Evolutionary conservation across 108 stramenopile species (phyloP).

Genomic region (Tribonema minus): DNA sequence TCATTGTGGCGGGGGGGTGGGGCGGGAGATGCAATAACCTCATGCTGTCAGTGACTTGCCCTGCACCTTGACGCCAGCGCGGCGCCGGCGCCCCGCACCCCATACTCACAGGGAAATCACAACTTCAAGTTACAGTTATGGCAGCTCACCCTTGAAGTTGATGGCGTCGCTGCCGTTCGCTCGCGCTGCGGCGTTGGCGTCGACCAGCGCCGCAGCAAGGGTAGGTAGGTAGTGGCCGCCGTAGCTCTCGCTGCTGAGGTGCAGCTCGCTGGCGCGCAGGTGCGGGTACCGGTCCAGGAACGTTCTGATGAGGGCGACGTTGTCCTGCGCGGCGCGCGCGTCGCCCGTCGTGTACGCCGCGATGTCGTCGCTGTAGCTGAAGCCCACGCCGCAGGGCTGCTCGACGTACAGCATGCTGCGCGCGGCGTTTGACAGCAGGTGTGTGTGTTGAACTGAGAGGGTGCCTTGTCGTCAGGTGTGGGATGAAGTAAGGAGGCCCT

Average conservation of each 20-base stretch:
- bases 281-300: slow-evolving; percentile 48
- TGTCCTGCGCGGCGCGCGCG: slow-evolving; percentile 24
- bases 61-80: too few species aligned
- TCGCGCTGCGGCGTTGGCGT: neutral
- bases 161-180: neutral
- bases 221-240: slow-evolving; percentile 95
- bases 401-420: slow-evolving; percentile 87
- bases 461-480: too few species aligned
- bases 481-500: too few species aligned
- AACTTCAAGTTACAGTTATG: too few species aligned
- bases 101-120: too few species aligned
- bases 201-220: slow-evolving; percentile 52
- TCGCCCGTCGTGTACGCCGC: slow-evolving; percentile 9
- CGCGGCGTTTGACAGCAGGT: too few species aligned
- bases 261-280: slow-evolving; percentile 59
- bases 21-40: too few species aligned
- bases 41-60: too few species aligned
- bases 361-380: slow-evolving; percentile 73
- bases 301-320: slow-evolving; percentile 15
- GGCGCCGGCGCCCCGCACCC: too few species aligned
- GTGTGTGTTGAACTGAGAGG: too few species aligned
- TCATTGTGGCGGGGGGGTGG: too few species aligned
- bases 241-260: slow-evolving; percentile 67
- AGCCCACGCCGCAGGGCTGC: slow-evolving; percentile 94
- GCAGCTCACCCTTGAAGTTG: slow-evolving; percentile 36